Conservation (phyloP, 495 filamentous ascomycete genomes). For the Viridothelium virens region DNA sequence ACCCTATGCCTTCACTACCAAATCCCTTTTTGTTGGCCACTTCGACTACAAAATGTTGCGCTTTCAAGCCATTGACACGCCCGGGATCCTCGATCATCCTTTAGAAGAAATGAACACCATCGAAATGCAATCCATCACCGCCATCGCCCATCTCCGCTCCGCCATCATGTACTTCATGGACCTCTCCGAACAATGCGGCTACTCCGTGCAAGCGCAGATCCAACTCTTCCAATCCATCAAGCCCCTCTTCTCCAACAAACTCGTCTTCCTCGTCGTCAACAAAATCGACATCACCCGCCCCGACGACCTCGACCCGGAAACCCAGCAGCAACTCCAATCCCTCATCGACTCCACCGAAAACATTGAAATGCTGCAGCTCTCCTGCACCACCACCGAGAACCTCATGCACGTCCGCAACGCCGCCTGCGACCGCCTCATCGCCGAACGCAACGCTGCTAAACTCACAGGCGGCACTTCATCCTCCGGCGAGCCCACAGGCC, state of each 20-base stretch:
- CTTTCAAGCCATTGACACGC: slow-evolving; percentile 84
- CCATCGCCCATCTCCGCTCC: slow-evolving; percentile 89
- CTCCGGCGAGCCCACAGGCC: slow-evolving; percentile 61
- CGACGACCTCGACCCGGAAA: slow-evolving; percentile 78
- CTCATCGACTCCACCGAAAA: slow-evolving; percentile 71
- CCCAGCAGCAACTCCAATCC: slow-evolving; percentile 65
- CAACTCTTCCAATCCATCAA: slow-evolving; percentile 91
- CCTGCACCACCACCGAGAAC: slow-evolving; percentile 91
- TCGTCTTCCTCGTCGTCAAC: slow-evolving; percentile 93
- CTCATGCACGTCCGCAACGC: slow-evolving; percentile 91
- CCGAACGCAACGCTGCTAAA: slow-evolving; percentile 88
- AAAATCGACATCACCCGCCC: slow-evolving; percentile 89
- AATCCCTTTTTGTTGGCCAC: slow-evolving; percentile 93
- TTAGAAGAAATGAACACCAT: slow-evolving; percentile 99
- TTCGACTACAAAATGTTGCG: slow-evolving; percentile 98
- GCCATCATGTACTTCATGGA: slow-evolving; percentile 98
- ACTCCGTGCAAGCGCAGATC: slow-evolving; percentile 85
- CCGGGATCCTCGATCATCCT: slow-evolving; percentile 93
- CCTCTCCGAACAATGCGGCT: slow-evolving; percentile 94
- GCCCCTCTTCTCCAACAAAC: slow-evolving; percentile 93
- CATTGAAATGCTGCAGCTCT: slow-evolving; percentile 83
- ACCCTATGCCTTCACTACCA: slow-evolving; percentile 98
- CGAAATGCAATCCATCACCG: slow-evolving; percentile 97
- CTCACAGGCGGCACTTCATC: slow-evolving; percentile 77
- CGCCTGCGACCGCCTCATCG: slow-evolving; percentile 86